A percentile compares a stretch with the other conserved stretches of the same genome.
These are phyloP conservation scores for Sporothrix sp. DNA, from an alignment of 2,329 filamentous ascomycete genomes.

Conservation along the genomic window DNA sequence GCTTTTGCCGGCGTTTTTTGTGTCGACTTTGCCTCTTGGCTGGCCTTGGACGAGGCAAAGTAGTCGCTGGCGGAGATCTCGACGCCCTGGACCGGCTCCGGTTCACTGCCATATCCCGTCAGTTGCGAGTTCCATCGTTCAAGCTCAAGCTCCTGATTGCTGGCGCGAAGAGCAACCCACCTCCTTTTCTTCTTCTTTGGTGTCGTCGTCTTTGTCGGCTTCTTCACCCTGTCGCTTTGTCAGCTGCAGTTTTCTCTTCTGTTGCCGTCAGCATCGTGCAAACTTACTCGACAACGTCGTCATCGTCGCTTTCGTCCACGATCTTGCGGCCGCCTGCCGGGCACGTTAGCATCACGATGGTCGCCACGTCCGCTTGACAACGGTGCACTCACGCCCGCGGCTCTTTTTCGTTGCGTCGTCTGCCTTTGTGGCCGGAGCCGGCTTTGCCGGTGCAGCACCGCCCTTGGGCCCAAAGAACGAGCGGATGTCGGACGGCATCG, in stretches of 20 bases:
- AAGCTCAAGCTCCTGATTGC: background rate
- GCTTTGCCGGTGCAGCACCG: constrained; percentile 28
- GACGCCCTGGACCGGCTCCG: constrained; percentile 36
- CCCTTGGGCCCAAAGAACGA: constrained; percentile 63
- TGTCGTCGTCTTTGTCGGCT: constrained; percentile 39
- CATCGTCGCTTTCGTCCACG: constrained; percentile 19
- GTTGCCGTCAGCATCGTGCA: too few relatives aligned
- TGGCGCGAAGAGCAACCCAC: too few relatives aligned
- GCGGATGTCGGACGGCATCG: constrained; percentile 64
- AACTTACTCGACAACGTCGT: constrained; percentile 26
- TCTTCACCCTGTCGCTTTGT: constrained; percentile 40
- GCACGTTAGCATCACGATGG: background rate
- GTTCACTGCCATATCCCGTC: constrained; percentile 23
- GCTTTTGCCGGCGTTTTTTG: constrained; percentile 34
- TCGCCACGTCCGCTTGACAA: background rate
- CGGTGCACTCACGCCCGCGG: constrained; percentile 12
- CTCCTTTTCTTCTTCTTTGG: constrained; percentile 52
- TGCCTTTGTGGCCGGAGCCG: constrained; percentile 31
- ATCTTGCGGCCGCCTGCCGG: constrained; percentile 22
- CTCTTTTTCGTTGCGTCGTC: constrained; percentile 21
- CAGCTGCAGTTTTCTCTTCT: background rate
- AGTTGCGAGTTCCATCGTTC: background rate
- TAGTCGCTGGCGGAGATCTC: constrained; percentile 49
- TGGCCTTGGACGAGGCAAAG: constrained; percentile 39
- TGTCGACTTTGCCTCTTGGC: constrained; percentile 30